Evolutionary conservation across 257 asterid genomes (phyloP).

Genomic region (Penstemon eatonii): DNA sequence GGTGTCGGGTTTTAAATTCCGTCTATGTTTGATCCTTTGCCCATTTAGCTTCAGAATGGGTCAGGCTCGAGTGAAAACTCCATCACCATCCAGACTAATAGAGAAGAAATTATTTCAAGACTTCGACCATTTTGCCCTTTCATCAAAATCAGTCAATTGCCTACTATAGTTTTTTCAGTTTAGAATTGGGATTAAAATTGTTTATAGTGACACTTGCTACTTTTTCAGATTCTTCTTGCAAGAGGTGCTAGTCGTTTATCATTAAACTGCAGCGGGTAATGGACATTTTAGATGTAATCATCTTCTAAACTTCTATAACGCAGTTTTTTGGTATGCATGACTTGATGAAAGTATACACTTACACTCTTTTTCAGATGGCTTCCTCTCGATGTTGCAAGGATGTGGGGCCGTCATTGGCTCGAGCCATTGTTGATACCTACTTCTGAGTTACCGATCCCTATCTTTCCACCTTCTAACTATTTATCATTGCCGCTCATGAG

Average conservation of each 20-base stretch:
- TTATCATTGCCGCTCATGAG: constrained; percentile 90
- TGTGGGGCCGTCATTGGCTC: constrained; percentile 99
- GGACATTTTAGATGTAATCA: neutral
- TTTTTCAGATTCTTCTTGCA: constrained; percentile 80
- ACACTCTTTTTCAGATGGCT: constrained; percentile 71
- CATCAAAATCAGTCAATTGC: no score
- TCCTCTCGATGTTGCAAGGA: constrained; percentile 91
- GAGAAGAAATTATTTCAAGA: no score
- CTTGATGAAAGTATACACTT: constrained; percentile 19
- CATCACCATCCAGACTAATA: no score
- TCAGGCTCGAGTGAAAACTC: no score
- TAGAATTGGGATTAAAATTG: neutral
- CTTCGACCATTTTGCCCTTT: no score
- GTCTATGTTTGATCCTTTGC: no score
- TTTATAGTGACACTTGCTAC: constrained; percentile 14
- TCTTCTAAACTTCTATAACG: constrained; percentile 15
- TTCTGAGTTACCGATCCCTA: constrained; percentile 62
- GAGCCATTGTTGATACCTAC: constrained; percentile 76
- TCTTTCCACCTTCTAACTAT: constrained; percentile 78
- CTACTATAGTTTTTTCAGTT: no score
- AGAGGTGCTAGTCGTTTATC: constrained; percentile 90
- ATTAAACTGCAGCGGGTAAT: constrained; percentile 93
- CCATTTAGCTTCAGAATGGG: no score
- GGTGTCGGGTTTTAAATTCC: no score
- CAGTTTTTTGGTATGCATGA: neutral